Conservation (phyloP, 495 filamentous ascomycete genomes). For the Lasiosphaeris hirsuta region DNA sequence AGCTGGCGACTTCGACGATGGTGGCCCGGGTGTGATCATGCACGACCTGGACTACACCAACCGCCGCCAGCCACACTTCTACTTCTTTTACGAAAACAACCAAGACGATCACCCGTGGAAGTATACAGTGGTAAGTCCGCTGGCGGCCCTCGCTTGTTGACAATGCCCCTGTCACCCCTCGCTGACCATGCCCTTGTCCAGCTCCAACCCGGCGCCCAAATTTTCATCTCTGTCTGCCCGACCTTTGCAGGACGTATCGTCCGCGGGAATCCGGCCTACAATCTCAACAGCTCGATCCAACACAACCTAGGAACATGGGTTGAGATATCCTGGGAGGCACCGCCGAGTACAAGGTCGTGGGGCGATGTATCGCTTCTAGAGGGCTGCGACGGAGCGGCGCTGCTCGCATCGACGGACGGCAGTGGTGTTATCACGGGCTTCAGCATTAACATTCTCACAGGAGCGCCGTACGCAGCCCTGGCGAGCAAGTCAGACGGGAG, state of each 20-base stretch:
- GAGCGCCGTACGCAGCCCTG: constrained; percentile 30
- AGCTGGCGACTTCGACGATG: constrained; percentile 14
- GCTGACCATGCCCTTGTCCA: neutral
- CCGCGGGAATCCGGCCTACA: constrained; percentile 16
- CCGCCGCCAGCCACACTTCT: constrained; percentile 13
- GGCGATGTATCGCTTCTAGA: constrained; percentile 40
- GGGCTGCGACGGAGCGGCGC: constrained; percentile 40
- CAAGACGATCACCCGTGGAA: constrained; percentile 24
- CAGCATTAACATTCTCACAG: constrained; percentile 26
- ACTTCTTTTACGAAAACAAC: constrained; percentile 24
- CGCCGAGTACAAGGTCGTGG: constrained; percentile 26
- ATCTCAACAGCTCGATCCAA: constrained; percentile 14
- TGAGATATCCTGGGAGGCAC: constrained; percentile 31
- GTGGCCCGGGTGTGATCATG: constrained; percentile 14
- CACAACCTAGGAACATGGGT: constrained; percentile 29
- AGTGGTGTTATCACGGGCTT: constrained; percentile 29
- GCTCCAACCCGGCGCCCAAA: constrained; percentile 16
- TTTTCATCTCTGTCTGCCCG: constrained; percentile 22
- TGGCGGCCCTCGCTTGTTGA: too few species aligned
- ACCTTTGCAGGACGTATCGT: constrained; percentile 24
- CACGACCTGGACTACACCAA: constrained; percentile 15
- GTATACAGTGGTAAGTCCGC: constrained; percentile 16
- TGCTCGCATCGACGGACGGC: constrained; percentile 34
- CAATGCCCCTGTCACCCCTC: too few species aligned
- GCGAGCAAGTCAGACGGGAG: constrained; percentile 27